phyloP scores from a whole-genome alignment of 2,329 filamentous ascomycete genomes.

The Taxawa tesnikishii region DNA sequence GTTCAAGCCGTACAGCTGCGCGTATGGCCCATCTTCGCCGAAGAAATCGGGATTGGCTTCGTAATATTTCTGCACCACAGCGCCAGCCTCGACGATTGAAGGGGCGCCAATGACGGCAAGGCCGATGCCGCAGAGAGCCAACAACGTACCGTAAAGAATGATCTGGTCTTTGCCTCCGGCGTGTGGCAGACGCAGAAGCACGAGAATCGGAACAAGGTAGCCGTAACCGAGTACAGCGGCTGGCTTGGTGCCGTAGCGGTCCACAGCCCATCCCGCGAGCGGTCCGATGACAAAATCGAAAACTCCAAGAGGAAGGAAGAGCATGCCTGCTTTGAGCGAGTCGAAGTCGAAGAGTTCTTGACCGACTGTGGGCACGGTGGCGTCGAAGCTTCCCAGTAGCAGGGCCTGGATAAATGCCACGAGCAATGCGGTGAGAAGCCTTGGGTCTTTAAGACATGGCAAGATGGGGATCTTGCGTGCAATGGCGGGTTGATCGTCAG shows the following conservation, averaged over 20 bases:
- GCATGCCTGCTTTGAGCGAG: constrained; percentile 29
- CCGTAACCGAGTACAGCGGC: constrained; percentile 29
- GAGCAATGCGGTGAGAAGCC: constrained; percentile 26
- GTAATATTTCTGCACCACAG: constrained; percentile 43
- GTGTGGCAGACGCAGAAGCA: constrained; percentile 31
- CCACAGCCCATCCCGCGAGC: constrained; percentile 34
- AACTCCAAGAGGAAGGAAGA: constrained; percentile 33
- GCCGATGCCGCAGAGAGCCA: constrained; percentile 38
- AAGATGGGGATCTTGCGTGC: constrained; percentile 35
- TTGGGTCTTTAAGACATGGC: constrained; percentile 26
- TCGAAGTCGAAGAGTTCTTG: constrained; percentile 31
- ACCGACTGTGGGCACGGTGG: constrained; percentile 34
- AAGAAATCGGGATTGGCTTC: constrained; percentile 44
- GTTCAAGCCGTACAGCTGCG: constrained; percentile 53
- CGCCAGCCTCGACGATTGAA: constrained; percentile 44
- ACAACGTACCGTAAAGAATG: constrained; percentile 32
- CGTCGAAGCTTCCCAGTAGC: constrained; percentile 31
- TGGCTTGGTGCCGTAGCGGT: constrained; percentile 31
- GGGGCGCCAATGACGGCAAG: constrained; percentile 42
- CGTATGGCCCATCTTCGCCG: constrained; percentile 45
- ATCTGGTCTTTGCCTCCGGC: constrained; percentile 27
- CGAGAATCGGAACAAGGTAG: constrained; percentile 29
- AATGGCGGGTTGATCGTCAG: constrained; percentile 25
- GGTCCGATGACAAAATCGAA: constrained; percentile 34
- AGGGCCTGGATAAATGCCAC: constrained; percentile 33